Evolutionary conservation across 495 filamentous ascomycete genomes (phyloP), one percentile per base, ranked within the genome.

Genomic region (Paragyromitra xinjiangensis): DNA sequence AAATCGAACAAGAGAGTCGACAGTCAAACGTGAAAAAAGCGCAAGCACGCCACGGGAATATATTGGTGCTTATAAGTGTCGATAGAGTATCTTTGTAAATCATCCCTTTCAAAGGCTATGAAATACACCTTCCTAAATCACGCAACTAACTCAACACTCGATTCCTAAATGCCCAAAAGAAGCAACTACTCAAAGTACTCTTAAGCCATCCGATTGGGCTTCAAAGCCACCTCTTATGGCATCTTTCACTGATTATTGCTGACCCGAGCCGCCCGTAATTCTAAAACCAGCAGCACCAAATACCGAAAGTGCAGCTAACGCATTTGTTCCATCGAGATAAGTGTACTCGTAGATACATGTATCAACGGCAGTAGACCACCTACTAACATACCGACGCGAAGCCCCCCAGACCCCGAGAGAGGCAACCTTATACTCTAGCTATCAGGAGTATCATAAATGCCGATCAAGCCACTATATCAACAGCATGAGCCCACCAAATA

Each of bases 131-230:
- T 19, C 80, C 53, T 83, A 19, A 40, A 85, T 80, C 3, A 82
- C 84, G 71, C 45, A 81, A 71, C 73, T 84, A 83, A 6, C 84
- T 84, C 84, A 84, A 86, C n/a, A 70, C 83, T 0, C 82, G 80
- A 5, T 68, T 83, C 62, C 83, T 84, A 45, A 80, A 84, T 37
- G 77, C 78, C 85, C 83, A 86, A 64, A 85, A 75, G 78, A 86
- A 86, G 56, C 82, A 86, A 4, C 85, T 85, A 24, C 71, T 73
- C 1, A 78, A 76, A 59, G 71, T 79, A 37, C 78, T 69, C 80
- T 85, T 79, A 72, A 83, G 85, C 9, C 80, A 70, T 85, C 82
- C 34, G 86, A 50, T 67, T 86, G 81, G 39, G 85, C 85, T 76
- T 87, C 85, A 44, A 86, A 81, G 62, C 82, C 86, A 39, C 76